Percentiles rank a stretch among this genome's conserved stretches.
Conservation (phyloP, 192 early-diverging fungal species). For the Linnemannia zychae region DNA sequence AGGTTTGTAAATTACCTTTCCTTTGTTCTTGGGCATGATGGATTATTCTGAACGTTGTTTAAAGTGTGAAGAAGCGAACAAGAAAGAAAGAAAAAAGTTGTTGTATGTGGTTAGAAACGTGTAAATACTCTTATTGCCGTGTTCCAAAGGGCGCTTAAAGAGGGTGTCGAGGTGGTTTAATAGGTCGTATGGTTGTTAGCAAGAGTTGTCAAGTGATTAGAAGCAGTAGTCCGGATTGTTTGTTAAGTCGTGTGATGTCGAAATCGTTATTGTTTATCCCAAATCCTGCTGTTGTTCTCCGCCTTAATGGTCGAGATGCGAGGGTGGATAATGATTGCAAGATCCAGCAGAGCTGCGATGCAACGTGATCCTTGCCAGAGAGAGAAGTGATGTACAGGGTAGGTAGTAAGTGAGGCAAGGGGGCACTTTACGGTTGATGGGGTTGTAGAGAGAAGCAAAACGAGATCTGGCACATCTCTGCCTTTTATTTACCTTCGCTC, state of each 20-base stretch:
- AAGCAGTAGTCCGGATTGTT: not conserved
- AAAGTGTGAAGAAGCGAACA: not conserved
- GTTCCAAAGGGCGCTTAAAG: not conserved
- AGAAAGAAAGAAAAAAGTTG: slow-evolving; percentile 4
- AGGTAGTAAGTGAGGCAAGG: not conserved
- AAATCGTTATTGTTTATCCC: not conserved
- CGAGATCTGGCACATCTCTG: slow-evolving; percentile 16
- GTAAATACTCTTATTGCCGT: not conserved
- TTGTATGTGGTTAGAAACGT: slow-evolving; percentile 2
- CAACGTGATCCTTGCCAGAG: not conserved
- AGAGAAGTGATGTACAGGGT: slow-evolving; percentile 4
- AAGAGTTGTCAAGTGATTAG: not conserved
- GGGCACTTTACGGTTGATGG: slow-evolving; percentile 16
- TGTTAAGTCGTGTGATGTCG: not conserved
- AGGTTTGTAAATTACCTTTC: slow-evolving; percentile 79
- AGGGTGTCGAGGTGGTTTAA: not conserved
- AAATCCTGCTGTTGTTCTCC: not conserved
- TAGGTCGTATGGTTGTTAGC: not conserved
- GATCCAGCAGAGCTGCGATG: not conserved
- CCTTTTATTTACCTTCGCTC: slow-evolving; percentile 18
- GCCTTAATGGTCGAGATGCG: not conserved
- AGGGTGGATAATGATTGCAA: not conserved
- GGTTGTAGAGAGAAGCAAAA: slow-evolving; percentile 17
- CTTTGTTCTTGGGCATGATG: slow-evolving; percentile 95
- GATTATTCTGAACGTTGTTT: slow-evolving; percentile 27